Evolutionary conservation across 768 basidiomycete genomes (phyloP), one percentile per base, ranked within the genome.

Genomic region (Agrocybe praecox): DNA sequence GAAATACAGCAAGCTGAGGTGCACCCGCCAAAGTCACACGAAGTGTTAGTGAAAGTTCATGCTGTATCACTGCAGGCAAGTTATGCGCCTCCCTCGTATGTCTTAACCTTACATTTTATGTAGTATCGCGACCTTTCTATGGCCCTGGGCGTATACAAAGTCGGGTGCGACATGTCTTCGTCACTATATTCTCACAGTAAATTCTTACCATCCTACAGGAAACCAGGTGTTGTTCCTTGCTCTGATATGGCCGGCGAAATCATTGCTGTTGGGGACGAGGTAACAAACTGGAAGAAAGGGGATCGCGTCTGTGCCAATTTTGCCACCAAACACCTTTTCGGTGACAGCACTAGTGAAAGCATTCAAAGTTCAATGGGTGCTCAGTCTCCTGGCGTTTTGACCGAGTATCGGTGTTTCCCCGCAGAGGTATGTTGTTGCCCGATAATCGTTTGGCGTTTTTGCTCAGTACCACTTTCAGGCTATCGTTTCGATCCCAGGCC

Each of bases 231-330:
- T 0, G 71, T 78, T 10, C 74, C 74, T 33, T 73, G 71, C 61
- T 76, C 85, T 0, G 84, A 87, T 61, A 76, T 79, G 69, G 82
- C 85, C 17, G 85, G 86, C 12, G 84, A 85, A 61, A 71, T 87
- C 47, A 67, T 85, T 29, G 74, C 79, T 1, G 63, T 84, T 11
- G 77, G 77, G 6, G 67, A 67, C 12, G 76, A 73, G 15, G 78
- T 78, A 14, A 79, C 69, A 24, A 70, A 65, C 5, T 86, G 82
- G 83, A 78, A 77, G 61, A 63, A 68, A 5, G 83, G 85, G n/a
- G 84, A 85, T 56, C 80, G 81, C 21, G 81, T 87, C 53, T 80
- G 72, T 58, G 75, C 83, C 9, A 86, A 84, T 65, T 82, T 86
- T 56, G 64, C 74, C 4, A 49, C 71, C 14, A 81, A 80, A 52